These are phyloP conservation scores for Aspergillus carbonarius DNA, from an alignment of 2,329 filamentous ascomycete species.

Conservation along the genomic window DNA sequence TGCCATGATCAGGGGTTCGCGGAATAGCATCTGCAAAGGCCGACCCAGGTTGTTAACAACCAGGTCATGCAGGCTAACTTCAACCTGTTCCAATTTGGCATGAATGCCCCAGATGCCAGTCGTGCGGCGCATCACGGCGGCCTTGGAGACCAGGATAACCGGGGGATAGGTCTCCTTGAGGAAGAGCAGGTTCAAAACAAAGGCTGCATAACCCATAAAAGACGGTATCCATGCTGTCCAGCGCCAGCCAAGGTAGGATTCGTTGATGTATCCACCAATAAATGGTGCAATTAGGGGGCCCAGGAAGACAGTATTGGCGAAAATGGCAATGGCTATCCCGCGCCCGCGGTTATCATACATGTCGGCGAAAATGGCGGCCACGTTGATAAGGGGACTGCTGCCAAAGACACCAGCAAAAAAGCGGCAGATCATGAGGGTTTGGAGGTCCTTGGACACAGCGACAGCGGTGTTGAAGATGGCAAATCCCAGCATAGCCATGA, in stretches of 20 bases:
- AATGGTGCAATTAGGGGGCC: constrained; percentile 50
- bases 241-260: constrained; percentile 48
- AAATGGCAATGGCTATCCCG: constrained; percentile 45
- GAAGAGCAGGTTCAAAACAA: constrained; percentile 38
- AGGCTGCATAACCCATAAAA: constrained; percentile 51
- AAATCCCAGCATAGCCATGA: constrained; percentile 60
- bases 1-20: background rate
- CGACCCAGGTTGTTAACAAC: background rate
- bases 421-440: constrained; percentile 63
- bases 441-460: constrained; percentile 62
- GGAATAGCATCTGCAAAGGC: background rate
- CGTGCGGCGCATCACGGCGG: constrained; percentile 48
- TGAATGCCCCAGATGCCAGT: constrained; percentile 59
- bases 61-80: constrained; percentile 35
- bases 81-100: constrained; percentile 51
- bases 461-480: constrained; percentile 64
- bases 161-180: constrained; percentile 56
- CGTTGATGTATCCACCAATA: constrained; percentile 51
- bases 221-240: constrained; percentile 52
- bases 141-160: constrained; percentile 53
- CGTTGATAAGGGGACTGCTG: constrained; percentile 66
- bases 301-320: constrained; percentile 48
- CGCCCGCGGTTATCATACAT: constrained; percentile 48
- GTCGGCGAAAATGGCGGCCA: constrained; percentile 61
- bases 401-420: constrained; percentile 65